Percentiles rank a stretch among this genome's conserved stretches.
These are phyloP conservation scores for Phytophthora hibernalis DNA, from an alignment of 352 stramenopile species.

Conservation along the genomic window DNA sequence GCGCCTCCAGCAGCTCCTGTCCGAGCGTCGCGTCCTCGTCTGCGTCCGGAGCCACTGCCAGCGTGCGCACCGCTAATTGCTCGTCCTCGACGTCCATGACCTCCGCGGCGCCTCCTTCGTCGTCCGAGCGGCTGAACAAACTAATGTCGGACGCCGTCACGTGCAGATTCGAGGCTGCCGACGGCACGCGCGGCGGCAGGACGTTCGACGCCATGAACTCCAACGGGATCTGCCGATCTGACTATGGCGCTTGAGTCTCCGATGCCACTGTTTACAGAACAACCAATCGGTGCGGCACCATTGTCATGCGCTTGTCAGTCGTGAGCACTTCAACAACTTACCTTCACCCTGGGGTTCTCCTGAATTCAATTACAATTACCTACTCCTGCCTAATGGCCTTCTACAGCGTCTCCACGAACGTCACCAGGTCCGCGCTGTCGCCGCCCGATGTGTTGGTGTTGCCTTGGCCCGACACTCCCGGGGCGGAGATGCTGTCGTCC, in stretches of 20 bases:
- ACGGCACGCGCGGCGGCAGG: conserved; percentile 35
- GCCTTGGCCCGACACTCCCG: conserved; percentile 23
- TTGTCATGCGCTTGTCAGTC: too few relatives aligned
- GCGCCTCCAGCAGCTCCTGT: conserved; percentile 70
- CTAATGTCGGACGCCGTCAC: conserved; percentile 54
- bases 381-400: conserved; percentile 20
- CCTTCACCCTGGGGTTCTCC: neutral
- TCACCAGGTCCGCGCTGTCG: conserved; percentile 72
- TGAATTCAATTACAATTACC: conserved; percentile 40
- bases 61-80: conserved; percentile 28
- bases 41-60: conserved; percentile 32
- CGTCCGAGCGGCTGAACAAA: conserved; percentile 44
- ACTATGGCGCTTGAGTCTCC: conserved; percentile 15
- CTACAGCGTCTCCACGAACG: conserved; percentile 73
- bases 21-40: conserved; percentile 46
- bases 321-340: conserved; percentile 29
- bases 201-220: conserved; percentile 21
- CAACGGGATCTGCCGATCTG: conserved; percentile 10
- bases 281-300: conserved; percentile 1
- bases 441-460: conserved; percentile 24
- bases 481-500: conserved; percentile 30
- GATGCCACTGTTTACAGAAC: conserved; percentile 33
- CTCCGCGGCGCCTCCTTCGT: conserved; percentile 31
- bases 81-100: conserved; percentile 16
- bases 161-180: conserved; percentile 37